Percentiles rank a stretch among this genome's conserved stretches.
Evolutionary conservation across 805 yeast species (phyloP).

Genomic region (Helenozyma rhizophorensis): DNA sequence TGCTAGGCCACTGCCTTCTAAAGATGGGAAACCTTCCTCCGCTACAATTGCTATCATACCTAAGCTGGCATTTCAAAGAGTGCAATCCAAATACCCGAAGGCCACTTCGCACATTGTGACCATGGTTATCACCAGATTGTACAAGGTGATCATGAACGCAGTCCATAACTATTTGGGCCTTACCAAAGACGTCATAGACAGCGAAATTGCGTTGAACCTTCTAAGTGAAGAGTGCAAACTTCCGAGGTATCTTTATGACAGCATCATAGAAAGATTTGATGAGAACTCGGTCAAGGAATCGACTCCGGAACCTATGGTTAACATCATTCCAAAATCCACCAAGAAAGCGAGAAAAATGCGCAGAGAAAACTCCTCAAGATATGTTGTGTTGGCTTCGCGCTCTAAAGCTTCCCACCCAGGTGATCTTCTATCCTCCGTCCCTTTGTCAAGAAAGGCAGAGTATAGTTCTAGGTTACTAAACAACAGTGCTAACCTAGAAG

Average conservation of each 20-base stretch:
- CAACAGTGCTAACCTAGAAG: neutral
- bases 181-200: slow-evolving; percentile 72
- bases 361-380: slow-evolving; percentile 26
- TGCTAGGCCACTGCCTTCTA: slow-evolving; percentile 56
- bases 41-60: slow-evolving; percentile 94
- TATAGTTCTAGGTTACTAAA: neutral
- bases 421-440: slow-evolving; percentile 77
- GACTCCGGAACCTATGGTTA: slow-evolving; percentile 6
- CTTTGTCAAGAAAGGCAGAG: slow-evolving; percentile 44
- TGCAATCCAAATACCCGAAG: slow-evolving; percentile 73
- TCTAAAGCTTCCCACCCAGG: slow-evolving; percentile 69
- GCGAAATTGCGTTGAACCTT: slow-evolving; percentile 63
- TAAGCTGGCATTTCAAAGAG: slow-evolving; percentile 67
- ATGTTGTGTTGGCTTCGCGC: slow-evolving; percentile 47
- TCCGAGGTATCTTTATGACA: slow-evolving; percentile 63
- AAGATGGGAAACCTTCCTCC: slow-evolving; percentile 12
- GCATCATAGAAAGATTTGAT: slow-evolving; percentile 42
- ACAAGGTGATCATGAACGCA: slow-evolving; percentile 87
- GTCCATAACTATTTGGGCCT: slow-evolving; percentile 83
- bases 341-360: slow-evolving; percentile 10
- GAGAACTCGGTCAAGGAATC: slow-evolving; percentile 3
- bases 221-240: slow-evolving; percentile 28
- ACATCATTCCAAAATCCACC: slow-evolving; percentile 12
- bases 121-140: slow-evolving; percentile 80
- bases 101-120: slow-evolving; percentile 93